Base-by-base conservation (phyloP, 768 basidiomycete species). In the Boletus rubroflammeus region DNA sequence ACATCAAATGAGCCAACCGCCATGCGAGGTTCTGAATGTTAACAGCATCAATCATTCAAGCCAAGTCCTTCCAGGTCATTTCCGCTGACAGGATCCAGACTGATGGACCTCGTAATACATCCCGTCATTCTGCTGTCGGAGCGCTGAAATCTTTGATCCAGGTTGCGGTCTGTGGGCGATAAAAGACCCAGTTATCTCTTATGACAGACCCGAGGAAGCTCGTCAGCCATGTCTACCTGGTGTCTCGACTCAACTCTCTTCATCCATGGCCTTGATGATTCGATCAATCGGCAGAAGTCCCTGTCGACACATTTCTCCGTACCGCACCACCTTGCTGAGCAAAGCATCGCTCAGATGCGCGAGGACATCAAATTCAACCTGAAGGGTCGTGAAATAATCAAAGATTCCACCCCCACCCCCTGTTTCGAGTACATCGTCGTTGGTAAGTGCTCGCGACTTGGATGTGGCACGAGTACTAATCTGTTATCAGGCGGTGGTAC, bases 351-450 rank as follows among this genome's bases (percentile, higher is more conserved):
- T n/a, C 34, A 23, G 3, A 51, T 29, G 4, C 35, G 7, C 19
- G 31, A 60, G 25, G 36, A 42, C 17, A 47, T 60, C 15, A 35
- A 35, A 35, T 47, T 49, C 17, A 43, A 3, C n/a, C 17, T 60
- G 8, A 50, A 44, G 5, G 32, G 13, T 14, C 44, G 42, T 41
- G 53, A 35, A 39, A 9, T 50, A 3, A 4, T 29, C 5, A n/a
- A 28, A 6, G 32, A 29, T 36, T 8, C 15, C 13, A 14, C 10
- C 19, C 5, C 13, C 5, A 17, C 23, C 17, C 32, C 17, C 6
- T 2, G 13, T 49, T 60, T 60, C 36, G 58, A 60, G 28, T 60
- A 60, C 36, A 42, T 60, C 26, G 46, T 60, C 23, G 46, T 60
- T 3, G 58, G 58, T 60, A 13, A 31, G 53, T 47, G 29, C 11